phyloP scores from a whole-genome alignment of 192 early-diverging fungal genomes.

The Rhizophagus prolifer region DNA sequence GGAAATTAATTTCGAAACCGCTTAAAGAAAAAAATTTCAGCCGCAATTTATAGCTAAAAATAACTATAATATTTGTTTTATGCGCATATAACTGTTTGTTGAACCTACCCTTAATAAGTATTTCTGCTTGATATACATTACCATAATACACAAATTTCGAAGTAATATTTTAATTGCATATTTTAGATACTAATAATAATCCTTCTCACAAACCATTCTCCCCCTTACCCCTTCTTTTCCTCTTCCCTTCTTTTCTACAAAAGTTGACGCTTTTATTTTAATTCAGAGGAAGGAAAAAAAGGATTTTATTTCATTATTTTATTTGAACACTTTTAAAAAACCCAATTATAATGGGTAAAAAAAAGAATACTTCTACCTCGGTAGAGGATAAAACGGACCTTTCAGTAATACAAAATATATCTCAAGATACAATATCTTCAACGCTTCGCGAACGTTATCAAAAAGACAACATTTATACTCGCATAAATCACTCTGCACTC shows the following conservation, averaged over 20 bases:
- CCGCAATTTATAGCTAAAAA: not conserved
- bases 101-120: not conserved
- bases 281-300: not conserved
- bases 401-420: constrained; percentile 25
- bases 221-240: constrained; percentile 1
- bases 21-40: not conserved
- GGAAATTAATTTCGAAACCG: not conserved
- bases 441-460: constrained; percentile 54
- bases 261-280: not conserved
- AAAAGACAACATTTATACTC: constrained; percentile 63
- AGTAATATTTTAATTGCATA: constrained; percentile 1
- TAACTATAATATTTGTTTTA: not conserved
- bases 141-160: not conserved
- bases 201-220: not conserved
- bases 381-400: constrained; percentile 33
- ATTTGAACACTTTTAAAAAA: not conserved
- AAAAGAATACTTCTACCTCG: constrained; percentile 7
- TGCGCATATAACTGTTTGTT: not conserved
- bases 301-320: not conserved
- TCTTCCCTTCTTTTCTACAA: not conserved
- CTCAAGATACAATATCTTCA: constrained; percentile 41
- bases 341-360: constrained; percentile 15
- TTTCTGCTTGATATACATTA: not conserved
- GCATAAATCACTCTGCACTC: constrained; percentile 65
- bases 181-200: not conserved